These are phyloP conservation scores for Articulospora tetracladia DNA, from an alignment of 495 filamentous ascomycete species.

Conservation along the genomic window DNA sequence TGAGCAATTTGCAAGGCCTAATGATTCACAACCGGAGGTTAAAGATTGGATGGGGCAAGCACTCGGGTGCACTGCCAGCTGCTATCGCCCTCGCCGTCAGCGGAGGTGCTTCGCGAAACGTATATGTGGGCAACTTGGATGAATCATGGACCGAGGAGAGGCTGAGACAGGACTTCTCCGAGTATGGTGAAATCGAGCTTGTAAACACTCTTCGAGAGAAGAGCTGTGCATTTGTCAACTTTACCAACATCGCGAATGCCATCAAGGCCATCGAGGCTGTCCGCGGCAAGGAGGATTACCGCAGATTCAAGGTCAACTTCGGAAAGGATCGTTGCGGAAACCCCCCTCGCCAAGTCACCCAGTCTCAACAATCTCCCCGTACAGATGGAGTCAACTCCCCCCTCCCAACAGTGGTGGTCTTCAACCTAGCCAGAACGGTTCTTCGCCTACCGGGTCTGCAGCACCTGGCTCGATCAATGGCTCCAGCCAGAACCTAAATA, in stretches of 20 bases:
- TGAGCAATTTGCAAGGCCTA: slow-evolving; percentile 93
- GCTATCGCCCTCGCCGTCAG: slow-evolving; percentile 96
- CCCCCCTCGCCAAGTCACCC: slow-evolving; percentile 79
- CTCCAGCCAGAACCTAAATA: slow-evolving; percentile 21
- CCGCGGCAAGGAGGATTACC: slow-evolving; percentile 91
- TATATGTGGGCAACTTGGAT: slow-evolving; percentile 96
- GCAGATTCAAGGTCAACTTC: slow-evolving; percentile 98
- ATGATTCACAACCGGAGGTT: slow-evolving; percentile 99
- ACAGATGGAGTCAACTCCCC: slow-evolving; percentile 61
- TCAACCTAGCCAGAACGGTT: slow-evolving; percentile 48
- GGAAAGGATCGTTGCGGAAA: slow-evolving; percentile 98
- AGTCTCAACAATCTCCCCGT: slow-evolving; percentile 44
- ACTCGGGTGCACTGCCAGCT: slow-evolving; percentile 93
- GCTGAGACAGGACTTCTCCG: slow-evolving; percentile 91
- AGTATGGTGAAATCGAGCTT: slow-evolving; percentile 96
- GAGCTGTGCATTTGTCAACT: slow-evolving; percentile 99
- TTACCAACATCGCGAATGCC: slow-evolving; percentile 98
- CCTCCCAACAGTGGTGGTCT: slow-evolving; percentile 35
- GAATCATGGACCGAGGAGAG: slow-evolving; percentile 97
- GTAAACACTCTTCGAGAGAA: slow-evolving; percentile 97
- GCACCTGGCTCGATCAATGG: slow-evolving; percentile 27
- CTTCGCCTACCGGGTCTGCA: slow-evolving; percentile 51
- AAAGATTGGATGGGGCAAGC: slow-evolving; percentile 99
- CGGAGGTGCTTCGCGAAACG: slow-evolving; percentile 92
- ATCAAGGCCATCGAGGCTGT: slow-evolving; percentile 99